Conservation (phyloP, 1,284 basidiomycete species). For the Thecaphora thlaspeos region DNA sequence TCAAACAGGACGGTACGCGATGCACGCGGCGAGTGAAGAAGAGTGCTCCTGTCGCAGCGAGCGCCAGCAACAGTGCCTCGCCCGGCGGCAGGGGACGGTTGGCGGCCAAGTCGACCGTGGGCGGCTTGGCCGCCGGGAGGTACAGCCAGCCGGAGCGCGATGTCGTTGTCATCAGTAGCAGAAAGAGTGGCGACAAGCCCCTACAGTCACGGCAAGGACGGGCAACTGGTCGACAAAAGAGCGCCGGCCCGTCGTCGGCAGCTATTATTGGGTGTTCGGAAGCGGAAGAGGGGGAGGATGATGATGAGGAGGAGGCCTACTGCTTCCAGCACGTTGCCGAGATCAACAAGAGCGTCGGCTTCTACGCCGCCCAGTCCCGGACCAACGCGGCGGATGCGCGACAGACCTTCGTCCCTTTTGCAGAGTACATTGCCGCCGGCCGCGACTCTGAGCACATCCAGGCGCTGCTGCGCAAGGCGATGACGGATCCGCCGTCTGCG, state of each 20-base stretch:
- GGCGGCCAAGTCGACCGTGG: too few species aligned
- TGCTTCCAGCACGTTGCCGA: conserved; percentile 41
- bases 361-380: conserved; percentile 9
- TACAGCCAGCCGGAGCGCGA: too few species aligned
- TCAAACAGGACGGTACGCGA: conserved; percentile 31
- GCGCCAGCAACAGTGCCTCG: too few species aligned
- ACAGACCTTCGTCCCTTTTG: conserved; percentile 9
- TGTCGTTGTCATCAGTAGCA: conserved; percentile 13
- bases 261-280: too few species aligned
- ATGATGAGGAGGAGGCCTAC: conserved; percentile 17
- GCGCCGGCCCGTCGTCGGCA: too few species aligned
- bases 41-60: too few species aligned
- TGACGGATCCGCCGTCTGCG: conserved; percentile 12
- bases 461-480: conserved; percentile 22
- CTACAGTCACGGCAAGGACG: too few species aligned
- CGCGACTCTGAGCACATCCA: conserved; percentile 11
- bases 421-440: conserved; percentile 5
- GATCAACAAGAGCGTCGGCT: conserved; percentile 35
- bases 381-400: conserved; percentile 3
- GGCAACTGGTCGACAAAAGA: too few species aligned
- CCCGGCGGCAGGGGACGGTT: too few species aligned
- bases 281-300: too few species aligned
- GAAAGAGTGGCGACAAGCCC: conserved; percentile 4
- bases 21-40: conserved; percentile 22
- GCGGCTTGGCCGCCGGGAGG: too few species aligned